Percentiles rank a stretch among this genome's conserved stretches.
Evolutionary conservation across 1,284 basidiomycete species (phyloP).

Genomic region (Coniferiporia sulphurascens): DNA sequence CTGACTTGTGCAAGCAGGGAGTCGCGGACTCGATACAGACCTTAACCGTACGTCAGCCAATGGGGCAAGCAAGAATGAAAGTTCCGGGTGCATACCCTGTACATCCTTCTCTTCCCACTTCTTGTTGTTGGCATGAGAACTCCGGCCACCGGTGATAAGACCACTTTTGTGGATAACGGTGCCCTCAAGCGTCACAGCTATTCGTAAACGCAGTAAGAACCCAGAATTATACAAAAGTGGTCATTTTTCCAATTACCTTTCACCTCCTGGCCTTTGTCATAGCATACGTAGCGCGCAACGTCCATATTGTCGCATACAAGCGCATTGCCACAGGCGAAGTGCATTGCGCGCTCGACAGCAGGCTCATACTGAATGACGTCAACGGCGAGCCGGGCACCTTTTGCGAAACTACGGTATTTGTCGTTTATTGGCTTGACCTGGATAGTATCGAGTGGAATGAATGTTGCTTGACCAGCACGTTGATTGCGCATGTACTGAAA

Average conservation of each 20-base stretch:
- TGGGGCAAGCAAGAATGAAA: neutral
- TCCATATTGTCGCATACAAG: constrained; percentile 95
- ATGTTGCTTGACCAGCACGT: constrained; percentile 92
- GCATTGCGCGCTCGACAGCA: constrained; percentile 88
- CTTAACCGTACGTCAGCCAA: constrained; percentile 32
- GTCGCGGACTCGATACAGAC: constrained; percentile 70
- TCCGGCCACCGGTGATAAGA: constrained; percentile 92
- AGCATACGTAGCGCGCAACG: constrained; percentile 85
- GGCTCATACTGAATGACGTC: constrained; percentile 91
- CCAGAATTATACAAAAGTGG: constrained; percentile 1
- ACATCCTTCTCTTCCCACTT: constrained; percentile 95
- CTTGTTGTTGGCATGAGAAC: constrained; percentile 63
- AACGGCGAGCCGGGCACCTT: constrained; percentile 88
- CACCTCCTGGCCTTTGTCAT: constrained; percentile 92
- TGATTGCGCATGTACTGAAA: constrained; percentile 90
- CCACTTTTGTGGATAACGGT: constrained; percentile 98
- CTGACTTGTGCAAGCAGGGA: constrained; percentile 74
- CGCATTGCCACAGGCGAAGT: constrained; percentile 93
- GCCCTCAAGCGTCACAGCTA: constrained; percentile 95
- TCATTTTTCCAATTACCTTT: constrained; percentile 58
- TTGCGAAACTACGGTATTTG: constrained; percentile 87
- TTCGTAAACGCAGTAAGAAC: neutral
- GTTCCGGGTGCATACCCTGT: constrained; percentile 47
- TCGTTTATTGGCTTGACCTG: constrained; percentile 93
- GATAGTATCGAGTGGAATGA: constrained; percentile 96